These are phyloP conservation scores for Xenosphaeropsis pyriputrescens DNA, from an alignment of 2,329 filamentous ascomycete species.

Conservation along the genomic window DNA sequence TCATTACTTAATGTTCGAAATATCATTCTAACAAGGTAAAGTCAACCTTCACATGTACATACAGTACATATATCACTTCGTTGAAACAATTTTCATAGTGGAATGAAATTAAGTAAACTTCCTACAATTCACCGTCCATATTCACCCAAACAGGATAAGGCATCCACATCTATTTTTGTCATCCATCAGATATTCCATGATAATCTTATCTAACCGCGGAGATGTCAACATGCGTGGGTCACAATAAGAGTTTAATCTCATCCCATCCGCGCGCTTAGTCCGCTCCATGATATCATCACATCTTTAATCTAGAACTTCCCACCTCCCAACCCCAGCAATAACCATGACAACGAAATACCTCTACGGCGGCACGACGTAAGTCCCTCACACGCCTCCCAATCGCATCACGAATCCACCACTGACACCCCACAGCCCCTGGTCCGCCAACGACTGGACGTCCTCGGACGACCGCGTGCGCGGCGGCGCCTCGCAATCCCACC, in stretches of 20 bases:
- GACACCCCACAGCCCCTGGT: constrained; percentile 37
- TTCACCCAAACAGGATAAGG: too few relatives aligned
- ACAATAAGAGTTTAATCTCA: neutral
- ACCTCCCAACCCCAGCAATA: neutral
- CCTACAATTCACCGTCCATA: too few relatives aligned
- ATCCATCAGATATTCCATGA: too few relatives aligned
- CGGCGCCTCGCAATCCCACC: constrained; percentile 44
- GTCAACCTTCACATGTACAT: too few relatives aligned
- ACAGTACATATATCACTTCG: too few relatives aligned
- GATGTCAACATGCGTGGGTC: too few relatives aligned
- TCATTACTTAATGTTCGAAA: too few relatives aligned
- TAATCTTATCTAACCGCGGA: too few relatives aligned
- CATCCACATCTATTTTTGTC: too few relatives aligned
- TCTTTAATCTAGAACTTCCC: neutral
- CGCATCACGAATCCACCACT: neutral
- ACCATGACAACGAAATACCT: neutral
- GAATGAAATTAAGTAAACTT: too few relatives aligned
- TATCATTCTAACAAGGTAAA: too few relatives aligned
- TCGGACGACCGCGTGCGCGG: constrained; percentile 68
- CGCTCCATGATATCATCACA: neutral
- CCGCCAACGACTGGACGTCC: constrained; percentile 44
- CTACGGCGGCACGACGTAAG: neutral
- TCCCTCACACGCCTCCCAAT: neutral
- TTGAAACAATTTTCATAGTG: too few relatives aligned
- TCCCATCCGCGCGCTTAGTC: neutral